phyloP scores from a whole-genome alignment of 192 early-diverging fungal species.

The Coemansia umbellata region DNA sequence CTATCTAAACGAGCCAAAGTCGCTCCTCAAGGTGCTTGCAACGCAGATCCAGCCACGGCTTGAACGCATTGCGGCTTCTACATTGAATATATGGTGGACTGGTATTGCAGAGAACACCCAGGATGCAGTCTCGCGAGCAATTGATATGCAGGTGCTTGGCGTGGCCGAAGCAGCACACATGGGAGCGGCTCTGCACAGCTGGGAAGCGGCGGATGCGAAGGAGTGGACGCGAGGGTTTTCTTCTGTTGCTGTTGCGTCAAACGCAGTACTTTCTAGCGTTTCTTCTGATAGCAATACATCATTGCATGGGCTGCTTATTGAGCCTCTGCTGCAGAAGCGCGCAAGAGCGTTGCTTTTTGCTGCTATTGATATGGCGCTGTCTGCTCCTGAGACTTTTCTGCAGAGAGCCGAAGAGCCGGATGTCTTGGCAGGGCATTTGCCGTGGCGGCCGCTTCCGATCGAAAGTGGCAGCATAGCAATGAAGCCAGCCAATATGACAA shows the following conservation, averaged over 20 bases:
- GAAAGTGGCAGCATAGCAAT: neutral
- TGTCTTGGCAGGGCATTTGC: conserved; percentile 20
- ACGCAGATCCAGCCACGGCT: conserved; percentile 32
- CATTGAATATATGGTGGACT: conserved; percentile 32
- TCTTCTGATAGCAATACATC: neutral
- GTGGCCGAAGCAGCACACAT: conserved; percentile 23
- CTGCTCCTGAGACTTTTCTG: conserved; percentile 12
- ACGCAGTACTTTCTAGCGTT: conserved; percentile 3
- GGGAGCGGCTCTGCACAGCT: conserved; percentile 5
- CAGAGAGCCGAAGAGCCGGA: conserved; percentile 1
- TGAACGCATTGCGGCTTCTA: conserved; percentile 17
- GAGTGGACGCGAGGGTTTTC: conserved; percentile 14
- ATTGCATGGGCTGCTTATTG: conserved; percentile 12
- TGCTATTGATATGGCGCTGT: conserved; percentile 13
- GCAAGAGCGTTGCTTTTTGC: conserved; percentile 14
- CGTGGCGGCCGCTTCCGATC: conserved; percentile 22
- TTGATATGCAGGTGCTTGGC: conserved; percentile 1
- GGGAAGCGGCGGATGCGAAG: conserved; percentile 5
- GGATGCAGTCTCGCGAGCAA: neutral
- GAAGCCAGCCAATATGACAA: neutral
- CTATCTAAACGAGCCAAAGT: conserved; percentile 7
- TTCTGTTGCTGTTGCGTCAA: conserved; percentile 5
- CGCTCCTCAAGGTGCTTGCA: conserved; percentile 18
- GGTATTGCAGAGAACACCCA: neutral
- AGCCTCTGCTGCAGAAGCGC: conserved; percentile 25